These are phyloP conservation scores for Fusarium heterosporum DNA, from an alignment of 2,329 filamentous ascomycete genomes.

Conservation along the genomic window DNA sequence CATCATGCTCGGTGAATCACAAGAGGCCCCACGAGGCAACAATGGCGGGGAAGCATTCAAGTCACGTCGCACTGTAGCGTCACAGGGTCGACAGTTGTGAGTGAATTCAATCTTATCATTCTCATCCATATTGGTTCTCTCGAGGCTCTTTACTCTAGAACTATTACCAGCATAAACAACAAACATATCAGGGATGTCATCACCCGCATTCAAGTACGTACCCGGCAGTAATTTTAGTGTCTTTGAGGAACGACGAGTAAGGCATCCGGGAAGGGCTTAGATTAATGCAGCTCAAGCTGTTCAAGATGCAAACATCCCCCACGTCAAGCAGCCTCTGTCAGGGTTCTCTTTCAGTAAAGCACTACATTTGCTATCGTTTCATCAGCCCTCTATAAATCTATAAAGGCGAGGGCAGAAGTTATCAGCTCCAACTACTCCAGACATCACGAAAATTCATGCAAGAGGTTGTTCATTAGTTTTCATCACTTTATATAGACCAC, in stretches of 20 bases:
- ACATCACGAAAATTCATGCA: neutral
- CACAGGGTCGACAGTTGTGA: slow-evolving; percentile 34
- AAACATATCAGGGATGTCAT: neutral
- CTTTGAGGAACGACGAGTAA: slow-evolving; percentile 8
- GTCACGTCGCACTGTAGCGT: slow-evolving; percentile 45
- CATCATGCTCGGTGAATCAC: slow-evolving; percentile 42
- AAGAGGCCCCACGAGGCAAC: slow-evolving; percentile 45
- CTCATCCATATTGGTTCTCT: neutral
- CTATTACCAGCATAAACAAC: too few species aligned
- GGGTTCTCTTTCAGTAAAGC: neutral
- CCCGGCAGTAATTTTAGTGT: slow-evolving; percentile 4
- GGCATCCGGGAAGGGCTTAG: slow-evolving; percentile 11
- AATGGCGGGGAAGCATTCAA: slow-evolving; percentile 42
- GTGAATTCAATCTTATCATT: slow-evolving; percentile 15
- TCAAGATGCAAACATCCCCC: neutral
- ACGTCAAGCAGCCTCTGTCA: neutral
- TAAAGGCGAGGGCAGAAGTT: neutral
- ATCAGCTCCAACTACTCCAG: neutral
- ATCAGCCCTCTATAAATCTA: neutral
- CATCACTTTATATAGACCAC: too few species aligned
- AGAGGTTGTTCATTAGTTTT: too few species aligned
- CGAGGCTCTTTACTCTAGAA: neutral
- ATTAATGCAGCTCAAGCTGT: neutral
- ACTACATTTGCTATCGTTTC: neutral
- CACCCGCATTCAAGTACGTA: neutral